Evolutionary conservation across 1,139 yeast species (phyloP).

Genomic region (Blastobotrys persicus): DNA sequence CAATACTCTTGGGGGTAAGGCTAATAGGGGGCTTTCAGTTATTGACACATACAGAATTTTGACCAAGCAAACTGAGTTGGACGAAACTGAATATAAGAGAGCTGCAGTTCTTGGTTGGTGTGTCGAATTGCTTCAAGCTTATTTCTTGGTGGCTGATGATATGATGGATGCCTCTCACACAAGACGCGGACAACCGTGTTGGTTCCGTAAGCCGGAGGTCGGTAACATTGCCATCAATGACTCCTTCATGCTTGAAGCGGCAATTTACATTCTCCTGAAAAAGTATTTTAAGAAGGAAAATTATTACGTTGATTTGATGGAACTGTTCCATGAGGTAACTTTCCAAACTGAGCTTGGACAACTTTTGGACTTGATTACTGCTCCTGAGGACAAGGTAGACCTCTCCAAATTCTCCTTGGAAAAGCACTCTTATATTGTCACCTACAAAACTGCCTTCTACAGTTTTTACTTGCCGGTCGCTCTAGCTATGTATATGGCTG

Average conservation of each 20-base stretch:
- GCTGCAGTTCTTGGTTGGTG: constrained; percentile 95
- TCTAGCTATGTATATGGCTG: constrained; percentile 91
- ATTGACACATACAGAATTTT: constrained; percentile 86
- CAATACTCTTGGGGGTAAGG: constrained; percentile 95
- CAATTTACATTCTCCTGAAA: constrained; percentile 85
- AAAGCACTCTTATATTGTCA: constrained; percentile 93
- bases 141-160: constrained; percentile 96
- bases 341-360: constrained; percentile 98
- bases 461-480: constrained; percentile 98
- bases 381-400: constrained; percentile 94
- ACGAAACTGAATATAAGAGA: constrained; percentile 68
- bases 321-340: constrained; percentile 80
- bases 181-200: constrained; percentile 98
- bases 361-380: constrained; percentile 89
- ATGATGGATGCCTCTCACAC: constrained; percentile 98
- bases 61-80: constrained; percentile 64
- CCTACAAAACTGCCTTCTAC: constrained; percentile 95
- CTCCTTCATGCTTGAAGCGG: constrained; percentile 94
- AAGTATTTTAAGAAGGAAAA: constrained; percentile 78
- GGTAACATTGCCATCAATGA: constrained; percentile 96
- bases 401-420: constrained; percentile 78
- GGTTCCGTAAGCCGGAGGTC: constrained; percentile 78
- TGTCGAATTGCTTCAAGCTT: constrained; percentile 92
- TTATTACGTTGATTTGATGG: constrained; percentile 87
- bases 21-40: constrained; percentile 94